Conservation (phyloP, 2,329 filamentous ascomycete species). For the Zymoseptoria pseudotritici region DNA sequence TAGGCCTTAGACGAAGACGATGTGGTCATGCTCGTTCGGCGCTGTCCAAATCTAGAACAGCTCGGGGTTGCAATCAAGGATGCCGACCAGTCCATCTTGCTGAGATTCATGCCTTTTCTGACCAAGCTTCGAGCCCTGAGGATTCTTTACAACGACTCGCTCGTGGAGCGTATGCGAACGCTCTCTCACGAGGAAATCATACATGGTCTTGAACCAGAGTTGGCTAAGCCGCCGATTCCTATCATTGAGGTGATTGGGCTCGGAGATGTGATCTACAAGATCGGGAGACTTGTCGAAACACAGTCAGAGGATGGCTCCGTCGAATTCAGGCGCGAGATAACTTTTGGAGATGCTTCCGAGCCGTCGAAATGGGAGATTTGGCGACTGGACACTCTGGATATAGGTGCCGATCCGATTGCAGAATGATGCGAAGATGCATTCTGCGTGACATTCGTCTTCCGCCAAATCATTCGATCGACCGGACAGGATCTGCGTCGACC, state of each 20-base stretch:
- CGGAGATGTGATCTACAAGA: constrained; percentile 32
- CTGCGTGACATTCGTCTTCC: constrained; percentile 2
- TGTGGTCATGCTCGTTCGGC: constrained; percentile 45
- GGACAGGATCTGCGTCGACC: constrained; percentile 12
- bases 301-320: constrained; percentile 18
- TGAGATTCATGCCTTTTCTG: constrained; percentile 29
- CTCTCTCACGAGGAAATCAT: constrained; percentile 21
- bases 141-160: constrained; percentile 29
- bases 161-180: constrained; percentile 10
- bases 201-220: constrained; percentile 25
- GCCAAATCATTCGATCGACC: constrained; percentile 13
- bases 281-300: constrained; percentile 22
- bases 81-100: constrained; percentile 42
- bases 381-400: constrained; percentile 34
- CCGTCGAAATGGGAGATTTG: constrained; percentile 40
- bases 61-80: constrained; percentile 50
- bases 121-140: constrained; percentile 37
- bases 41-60: constrained; percentile 53
- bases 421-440: background rate
- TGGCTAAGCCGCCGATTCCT: constrained; percentile 7
- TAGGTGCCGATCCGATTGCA: constrained; percentile 19
- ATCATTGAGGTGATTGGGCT: constrained; percentile 35
- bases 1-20: constrained; percentile 39
- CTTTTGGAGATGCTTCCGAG: constrained; percentile 27
- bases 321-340: constrained; percentile 24